phyloP scores from a whole-genome alignment of 352 stramenopile genomes.

The Phytophthora citrophthora region DNA sequence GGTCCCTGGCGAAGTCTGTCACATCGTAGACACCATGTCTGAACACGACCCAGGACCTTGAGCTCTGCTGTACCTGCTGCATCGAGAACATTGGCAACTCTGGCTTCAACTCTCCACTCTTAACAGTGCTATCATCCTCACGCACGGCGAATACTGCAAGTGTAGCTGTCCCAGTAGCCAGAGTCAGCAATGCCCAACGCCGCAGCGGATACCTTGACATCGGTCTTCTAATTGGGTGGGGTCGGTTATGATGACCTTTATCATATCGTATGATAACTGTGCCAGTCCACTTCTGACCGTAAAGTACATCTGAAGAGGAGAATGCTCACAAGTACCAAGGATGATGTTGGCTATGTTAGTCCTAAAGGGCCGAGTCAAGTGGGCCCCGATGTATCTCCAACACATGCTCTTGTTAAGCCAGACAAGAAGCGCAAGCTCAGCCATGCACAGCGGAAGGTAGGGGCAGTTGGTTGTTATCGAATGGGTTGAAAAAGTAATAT shows the following conservation, averaged over 20 bases:
- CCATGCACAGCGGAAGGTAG: slow-evolving; percentile 23
- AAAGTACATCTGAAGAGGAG: not conserved
- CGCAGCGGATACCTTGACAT: not conserved
- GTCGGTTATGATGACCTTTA: too few species aligned
- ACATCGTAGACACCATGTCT: slow-evolving; percentile 36
- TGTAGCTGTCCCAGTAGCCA: slow-evolving; percentile 5
- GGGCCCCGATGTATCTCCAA: slow-evolving; percentile 8
- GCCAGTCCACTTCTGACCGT: too few species aligned
- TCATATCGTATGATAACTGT: too few species aligned
- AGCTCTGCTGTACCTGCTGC: slow-evolving; percentile 22
- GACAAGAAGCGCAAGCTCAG: slow-evolving; percentile 22
- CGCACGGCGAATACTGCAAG: not conserved
- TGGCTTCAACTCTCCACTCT: slow-evolving; percentile 3
- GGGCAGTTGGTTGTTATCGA: not conserved
- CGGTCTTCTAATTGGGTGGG: not conserved
- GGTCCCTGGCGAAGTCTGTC: slow-evolving; percentile 16
- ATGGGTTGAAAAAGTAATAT: slow-evolving; percentile 2
- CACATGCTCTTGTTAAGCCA: not conserved
- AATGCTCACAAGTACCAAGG: slow-evolving; percentile 5
- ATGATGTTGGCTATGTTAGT: not conserved
- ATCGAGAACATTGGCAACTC: slow-evolving; percentile 26
- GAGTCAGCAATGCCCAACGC: slow-evolving; percentile 6
- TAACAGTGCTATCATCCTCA: not conserved
- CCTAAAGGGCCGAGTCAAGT: not conserved
- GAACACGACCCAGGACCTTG: slow-evolving; percentile 21